phyloP scores from a whole-genome alignment of 768 basidiomycete genomes.

The Hypholoma fasciculare region DNA sequence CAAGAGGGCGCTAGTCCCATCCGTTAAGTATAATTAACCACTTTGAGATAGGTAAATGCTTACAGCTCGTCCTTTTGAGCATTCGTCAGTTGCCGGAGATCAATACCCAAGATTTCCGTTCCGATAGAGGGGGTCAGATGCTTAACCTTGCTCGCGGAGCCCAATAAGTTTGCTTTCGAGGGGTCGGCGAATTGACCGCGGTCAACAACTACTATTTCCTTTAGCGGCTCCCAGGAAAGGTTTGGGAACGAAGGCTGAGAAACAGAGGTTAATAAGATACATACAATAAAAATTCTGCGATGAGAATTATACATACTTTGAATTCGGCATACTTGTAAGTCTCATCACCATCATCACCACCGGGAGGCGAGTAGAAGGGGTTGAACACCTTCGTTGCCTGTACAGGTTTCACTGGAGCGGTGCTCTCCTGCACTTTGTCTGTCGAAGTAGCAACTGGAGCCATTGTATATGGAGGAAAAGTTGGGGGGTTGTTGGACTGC shows the following conservation, averaged over 20 bases:
- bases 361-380: conserved; percentile 68
- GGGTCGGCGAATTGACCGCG: conserved; percentile 71
- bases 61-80: conserved; percentile 81
- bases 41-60: conserved; percentile 14
- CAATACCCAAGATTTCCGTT: conserved; percentile 72
- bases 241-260: conserved; percentile 64
- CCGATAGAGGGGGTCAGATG: conserved; percentile 74
- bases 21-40: background rate
- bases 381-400: conserved; percentile 41
- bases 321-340: conserved; percentile 57
- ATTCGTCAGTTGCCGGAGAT: conserved; percentile 66
- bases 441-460: conserved; percentile 50
- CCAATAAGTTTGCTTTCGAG: conserved; percentile 62
- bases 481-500: background rate
- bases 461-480: conserved; percentile 29
- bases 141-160: conserved; percentile 65
- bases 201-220: conserved; percentile 59
- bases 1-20: conserved; percentile 57
- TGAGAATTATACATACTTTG: conserved; percentile 41
- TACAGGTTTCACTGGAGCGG: conserved; percentile 15
- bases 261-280: background rate
- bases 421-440: conserved; percentile 10
- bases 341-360: conserved; percentile 48
- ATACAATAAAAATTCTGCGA: background rate
- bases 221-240: conserved; percentile 63